A percentile compares a stretch with the other conserved stretches of the same genome.
These are phyloP conservation scores for Diaporthe ilicicola DNA, from an alignment of 2,329 filamentous ascomycete species.

Conservation along the genomic window DNA sequence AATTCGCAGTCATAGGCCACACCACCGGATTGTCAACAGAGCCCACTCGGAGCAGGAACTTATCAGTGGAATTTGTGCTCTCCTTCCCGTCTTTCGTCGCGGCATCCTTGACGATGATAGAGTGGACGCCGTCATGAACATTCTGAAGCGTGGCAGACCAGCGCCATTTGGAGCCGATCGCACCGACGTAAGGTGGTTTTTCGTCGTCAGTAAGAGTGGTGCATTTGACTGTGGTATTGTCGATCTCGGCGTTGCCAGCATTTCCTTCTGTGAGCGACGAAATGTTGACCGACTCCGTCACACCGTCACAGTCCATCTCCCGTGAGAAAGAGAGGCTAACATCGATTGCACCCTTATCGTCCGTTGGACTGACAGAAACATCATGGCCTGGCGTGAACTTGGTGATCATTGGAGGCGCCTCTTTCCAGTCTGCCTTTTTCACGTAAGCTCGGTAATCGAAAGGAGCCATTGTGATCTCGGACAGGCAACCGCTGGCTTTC, in stretches of 20 bases:
- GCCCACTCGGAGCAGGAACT: slow-evolving; percentile 69
- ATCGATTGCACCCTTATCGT: slow-evolving; percentile 34
- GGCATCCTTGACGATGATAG: slow-evolving; percentile 64
- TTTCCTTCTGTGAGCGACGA: slow-evolving; percentile 58
- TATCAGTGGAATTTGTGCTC: slow-evolving; percentile 62
- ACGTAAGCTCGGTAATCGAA: slow-evolving; percentile 71
- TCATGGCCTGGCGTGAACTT: slow-evolving; percentile 70
- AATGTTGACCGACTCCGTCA: slow-evolving; percentile 58
- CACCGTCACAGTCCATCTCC: slow-evolving; percentile 66
- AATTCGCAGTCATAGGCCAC: slow-evolving; percentile 64
- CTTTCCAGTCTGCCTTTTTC: slow-evolving; percentile 56
- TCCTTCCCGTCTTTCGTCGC: slow-evolving; percentile 50
- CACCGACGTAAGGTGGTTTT: slow-evolving; percentile 54
- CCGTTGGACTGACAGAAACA: slow-evolving; percentile 56
- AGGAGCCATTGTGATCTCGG: slow-evolving; percentile 58
- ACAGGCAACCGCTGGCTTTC: slow-evolving; percentile 63
- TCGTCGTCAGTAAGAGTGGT: slow-evolving; percentile 45
- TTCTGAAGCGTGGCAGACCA: slow-evolving; percentile 61
- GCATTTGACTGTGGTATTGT: slow-evolving; percentile 55
- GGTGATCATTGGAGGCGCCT: slow-evolving; percentile 66
- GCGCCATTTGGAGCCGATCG: slow-evolving; percentile 62
- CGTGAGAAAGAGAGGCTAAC: slow-evolving; percentile 67
- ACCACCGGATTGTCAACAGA: slow-evolving; percentile 66
- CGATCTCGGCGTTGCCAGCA: slow-evolving; percentile 52
- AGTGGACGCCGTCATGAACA: slow-evolving; percentile 68